These are phyloP conservation scores for Flagelloscypha sp. DNA, from an alignment of 768 basidiomycete genomes.

Conservation along the genomic window DNA sequence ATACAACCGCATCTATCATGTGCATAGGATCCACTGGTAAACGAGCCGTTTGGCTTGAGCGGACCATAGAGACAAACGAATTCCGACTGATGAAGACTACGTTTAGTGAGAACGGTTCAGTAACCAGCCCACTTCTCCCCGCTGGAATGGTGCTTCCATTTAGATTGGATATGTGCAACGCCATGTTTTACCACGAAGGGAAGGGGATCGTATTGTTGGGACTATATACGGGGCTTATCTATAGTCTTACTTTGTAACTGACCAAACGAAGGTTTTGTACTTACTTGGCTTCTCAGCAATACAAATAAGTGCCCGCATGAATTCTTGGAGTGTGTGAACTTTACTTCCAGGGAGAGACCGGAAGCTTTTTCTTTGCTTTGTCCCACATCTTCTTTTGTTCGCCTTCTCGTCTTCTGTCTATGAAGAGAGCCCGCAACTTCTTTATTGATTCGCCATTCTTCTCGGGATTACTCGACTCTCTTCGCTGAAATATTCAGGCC, in stretches of 20 bases:
- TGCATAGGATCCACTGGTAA: constrained; percentile 35
- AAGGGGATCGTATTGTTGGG: constrained; percentile 43
- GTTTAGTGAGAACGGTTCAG: constrained; percentile 19
- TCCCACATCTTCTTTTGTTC: no score
- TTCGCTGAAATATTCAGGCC: no score
- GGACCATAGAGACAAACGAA: constrained; percentile 39
- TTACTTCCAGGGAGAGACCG: no score
- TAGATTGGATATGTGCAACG: constrained; percentile 33
- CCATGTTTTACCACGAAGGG: constrained; percentile 48
- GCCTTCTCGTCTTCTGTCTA: no score
- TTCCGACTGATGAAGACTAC: constrained; percentile 45
- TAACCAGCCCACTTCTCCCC: constrained; percentile 32
- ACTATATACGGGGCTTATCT: constrained; percentile 45
- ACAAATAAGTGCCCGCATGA: no score
- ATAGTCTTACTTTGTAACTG: constrained; percentile 33
- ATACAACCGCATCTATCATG: constrained; percentile 21
- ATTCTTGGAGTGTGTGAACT: no score
- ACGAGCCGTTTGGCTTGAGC: constrained; percentile 46
- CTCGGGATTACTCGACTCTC: no score
- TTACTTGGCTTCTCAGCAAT: no score
- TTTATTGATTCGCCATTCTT: no score
- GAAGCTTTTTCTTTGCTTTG: no score
- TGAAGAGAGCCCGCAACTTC: no score
- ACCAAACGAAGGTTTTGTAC: neutral
- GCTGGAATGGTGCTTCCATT: constrained; percentile 44